A percentile compares a stretch with the other conserved stretches of the same genome.
These are phyloP conservation scores for Ligustrum vulgare DNA, from an alignment of 257 asterid species.

Conservation along the genomic window DNA sequence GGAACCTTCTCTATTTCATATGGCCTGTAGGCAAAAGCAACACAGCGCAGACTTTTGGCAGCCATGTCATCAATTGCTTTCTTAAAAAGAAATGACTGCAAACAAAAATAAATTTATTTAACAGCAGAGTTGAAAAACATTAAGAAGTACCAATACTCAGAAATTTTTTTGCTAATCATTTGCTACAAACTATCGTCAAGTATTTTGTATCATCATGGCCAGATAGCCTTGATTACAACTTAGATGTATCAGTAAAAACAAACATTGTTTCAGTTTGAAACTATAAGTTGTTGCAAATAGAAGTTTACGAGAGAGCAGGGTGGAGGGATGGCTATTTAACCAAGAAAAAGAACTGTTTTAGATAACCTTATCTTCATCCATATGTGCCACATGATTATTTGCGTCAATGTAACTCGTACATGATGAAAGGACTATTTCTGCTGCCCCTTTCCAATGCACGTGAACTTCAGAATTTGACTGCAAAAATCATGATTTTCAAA, in stretches of 20 bases:
- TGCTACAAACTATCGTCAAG: too few species aligned
- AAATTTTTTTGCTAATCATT: neutral
- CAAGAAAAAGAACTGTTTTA: neutral
- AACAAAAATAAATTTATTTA: constrained; percentile 17
- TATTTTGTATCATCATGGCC: neutral
- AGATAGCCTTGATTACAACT: neutral
- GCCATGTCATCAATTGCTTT: constrained; percentile 88
- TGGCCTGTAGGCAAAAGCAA: constrained; percentile 75
- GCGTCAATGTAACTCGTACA: constrained; percentile 70
- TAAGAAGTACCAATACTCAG: neutral
- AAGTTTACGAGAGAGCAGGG: neutral
- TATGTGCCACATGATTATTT: constrained; percentile 46
- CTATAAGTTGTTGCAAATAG: neutral
- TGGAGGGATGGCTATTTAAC: neutral
- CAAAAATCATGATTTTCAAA: constrained; percentile 10
- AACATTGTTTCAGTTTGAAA: neutral
- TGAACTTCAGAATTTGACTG: constrained; percentile 70
- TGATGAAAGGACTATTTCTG: constrained; percentile 77
- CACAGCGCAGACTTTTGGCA: constrained; percentile 83
- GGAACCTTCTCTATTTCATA: constrained; percentile 62
- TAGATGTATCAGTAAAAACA: neutral
- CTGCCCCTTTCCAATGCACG: constrained; percentile 96
- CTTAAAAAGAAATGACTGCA: constrained; percentile 52
- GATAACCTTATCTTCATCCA: constrained; percentile 76
- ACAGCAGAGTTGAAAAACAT: constrained; percentile 9